Evolutionary conservation across 148 eudicot species (phyloP).

Genomic region (Arbutus unedo): DNA sequence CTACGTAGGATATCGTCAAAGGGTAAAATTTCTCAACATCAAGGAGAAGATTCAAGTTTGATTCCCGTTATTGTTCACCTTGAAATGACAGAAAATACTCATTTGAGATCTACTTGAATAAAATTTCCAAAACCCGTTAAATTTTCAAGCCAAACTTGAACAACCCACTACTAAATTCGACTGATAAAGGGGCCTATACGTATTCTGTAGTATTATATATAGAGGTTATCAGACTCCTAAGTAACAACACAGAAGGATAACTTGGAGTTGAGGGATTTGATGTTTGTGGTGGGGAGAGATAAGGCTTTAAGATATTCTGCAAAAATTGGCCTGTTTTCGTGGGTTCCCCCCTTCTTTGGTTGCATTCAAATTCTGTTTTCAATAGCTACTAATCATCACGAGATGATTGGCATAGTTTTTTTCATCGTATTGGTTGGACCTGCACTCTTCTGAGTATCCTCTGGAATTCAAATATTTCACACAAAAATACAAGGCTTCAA

Average conservation of each 20-base stretch:
- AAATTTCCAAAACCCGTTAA: not conserved
- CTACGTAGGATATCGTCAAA: not conserved
- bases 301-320: not conserved
- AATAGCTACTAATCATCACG: conserved; percentile 15
- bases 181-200: too few species aligned
- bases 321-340: not conserved
- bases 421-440: conserved; percentile 15
- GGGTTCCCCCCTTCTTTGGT: not conserved
- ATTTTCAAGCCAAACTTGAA: not conserved
- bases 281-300: not conserved
- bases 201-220: not conserved
- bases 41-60: not conserved
- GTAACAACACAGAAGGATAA: not conserved
- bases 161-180: not conserved
- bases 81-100: not conserved
- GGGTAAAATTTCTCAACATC: not conserved
- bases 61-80: not conserved
- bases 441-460: not conserved
- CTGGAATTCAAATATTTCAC: not conserved
- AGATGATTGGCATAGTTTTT: conserved; percentile 8
- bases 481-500: conserved; percentile 18
- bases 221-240: not conserved
- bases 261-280: not conserved
- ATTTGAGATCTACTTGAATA: not conserved
- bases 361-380: not conserved